Conservation (phyloP, 164 flowering plant genomes). For the Cinnamomum micranthum region DNA sequence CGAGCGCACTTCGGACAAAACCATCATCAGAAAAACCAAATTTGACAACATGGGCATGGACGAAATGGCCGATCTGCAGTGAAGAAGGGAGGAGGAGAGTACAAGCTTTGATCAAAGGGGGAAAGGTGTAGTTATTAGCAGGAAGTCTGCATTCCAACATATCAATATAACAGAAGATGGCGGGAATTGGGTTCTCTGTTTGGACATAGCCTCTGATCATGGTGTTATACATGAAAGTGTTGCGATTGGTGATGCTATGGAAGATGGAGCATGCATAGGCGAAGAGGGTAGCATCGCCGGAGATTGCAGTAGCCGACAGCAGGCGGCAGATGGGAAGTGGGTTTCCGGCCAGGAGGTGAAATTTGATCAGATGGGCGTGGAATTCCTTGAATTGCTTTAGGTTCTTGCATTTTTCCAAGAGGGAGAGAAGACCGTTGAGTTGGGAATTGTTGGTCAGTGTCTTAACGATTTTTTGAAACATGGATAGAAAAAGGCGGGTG, state of each 20-base stretch:
- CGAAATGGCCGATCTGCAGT: constrained; percentile 31
- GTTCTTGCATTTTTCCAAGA: constrained; percentile 37
- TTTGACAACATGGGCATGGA: constrained; percentile 54
- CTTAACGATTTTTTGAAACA: constrained; percentile 30
- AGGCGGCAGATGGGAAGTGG: constrained; percentile 37
- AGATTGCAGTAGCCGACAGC: constrained; percentile 37
- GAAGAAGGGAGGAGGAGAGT: constrained; percentile 14
- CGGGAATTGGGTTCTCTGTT: constrained; percentile 21
- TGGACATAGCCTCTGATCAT: constrained; percentile 51
- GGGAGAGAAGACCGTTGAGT: constrained; percentile 7
- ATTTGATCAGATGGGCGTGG: constrained; percentile 49
- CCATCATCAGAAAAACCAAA: constrained; percentile 44
- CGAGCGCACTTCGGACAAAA: constrained; percentile 47
- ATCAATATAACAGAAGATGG: constrained; percentile 43
- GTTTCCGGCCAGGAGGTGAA: constrained; percentile 22
- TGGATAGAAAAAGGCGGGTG: constrained; percentile 12
- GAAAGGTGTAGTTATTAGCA: constrained; percentile 55
- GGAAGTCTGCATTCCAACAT: constrained; percentile 40
- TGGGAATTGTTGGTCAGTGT: constrained; percentile 4
- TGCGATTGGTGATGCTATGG: constrained; percentile 24
- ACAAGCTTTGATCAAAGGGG: constrained; percentile 63
- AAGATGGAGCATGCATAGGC: constrained; percentile 38
- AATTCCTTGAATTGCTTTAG: constrained; percentile 53
- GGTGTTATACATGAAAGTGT: constrained; percentile 53
- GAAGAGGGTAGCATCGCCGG: constrained; percentile 30